Evolutionary conservation across 2,329 filamentous ascomycete species (phyloP).

Genomic region (Pyricularia sp.): DNA sequence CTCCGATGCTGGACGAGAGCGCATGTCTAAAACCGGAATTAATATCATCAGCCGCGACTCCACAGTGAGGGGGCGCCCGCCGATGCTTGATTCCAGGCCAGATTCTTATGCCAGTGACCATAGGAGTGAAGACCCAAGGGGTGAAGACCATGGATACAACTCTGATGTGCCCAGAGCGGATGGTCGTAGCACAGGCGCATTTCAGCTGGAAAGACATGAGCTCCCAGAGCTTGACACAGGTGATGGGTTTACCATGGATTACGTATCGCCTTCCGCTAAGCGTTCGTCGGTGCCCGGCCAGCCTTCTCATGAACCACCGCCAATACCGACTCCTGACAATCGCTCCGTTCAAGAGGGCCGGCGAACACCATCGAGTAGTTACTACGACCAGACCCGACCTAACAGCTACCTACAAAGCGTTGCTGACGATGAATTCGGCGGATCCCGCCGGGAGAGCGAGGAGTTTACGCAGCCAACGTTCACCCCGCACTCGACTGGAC

Average conservation of each 20-base stretch:
- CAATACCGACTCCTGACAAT: conserved; percentile 30
- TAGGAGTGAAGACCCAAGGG: conserved; percentile 12
- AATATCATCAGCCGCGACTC: conserved; percentile 4
- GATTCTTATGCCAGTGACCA: conserved; percentile 17
- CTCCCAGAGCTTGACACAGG: conserved; percentile 43
- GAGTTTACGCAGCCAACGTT: conserved; percentile 32
- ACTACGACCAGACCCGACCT: conserved; percentile 31
- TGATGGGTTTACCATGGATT: conserved; percentile 39
- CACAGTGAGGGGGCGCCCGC: conserved; percentile 7
- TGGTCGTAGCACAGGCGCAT: background rate
- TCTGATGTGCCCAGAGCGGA: background rate
- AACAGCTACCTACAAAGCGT: conserved; percentile 28
- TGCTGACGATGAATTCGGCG: conserved; percentile 30
- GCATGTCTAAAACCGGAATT: conserved; percentile 6
- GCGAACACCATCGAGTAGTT: conserved; percentile 26
- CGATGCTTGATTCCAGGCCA: conserved; percentile 16
- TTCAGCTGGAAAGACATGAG: conserved; percentile 22
- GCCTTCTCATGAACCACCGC: conserved; percentile 42
- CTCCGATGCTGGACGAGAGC: conserved; percentile 27
- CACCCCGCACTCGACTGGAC: conserved; percentile 36
- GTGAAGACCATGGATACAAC: conserved; percentile 11
- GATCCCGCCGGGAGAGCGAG: conserved; percentile 35
- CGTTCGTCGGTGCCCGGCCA: conserved; percentile 16
- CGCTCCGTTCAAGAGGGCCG: conserved; percentile 19
- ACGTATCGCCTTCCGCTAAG: conserved; percentile 19